These are phyloP conservation scores for Aspergillus diversus DNA, from an alignment of 495 filamentous ascomycete genomes.

Conservation along the genomic window DNA sequence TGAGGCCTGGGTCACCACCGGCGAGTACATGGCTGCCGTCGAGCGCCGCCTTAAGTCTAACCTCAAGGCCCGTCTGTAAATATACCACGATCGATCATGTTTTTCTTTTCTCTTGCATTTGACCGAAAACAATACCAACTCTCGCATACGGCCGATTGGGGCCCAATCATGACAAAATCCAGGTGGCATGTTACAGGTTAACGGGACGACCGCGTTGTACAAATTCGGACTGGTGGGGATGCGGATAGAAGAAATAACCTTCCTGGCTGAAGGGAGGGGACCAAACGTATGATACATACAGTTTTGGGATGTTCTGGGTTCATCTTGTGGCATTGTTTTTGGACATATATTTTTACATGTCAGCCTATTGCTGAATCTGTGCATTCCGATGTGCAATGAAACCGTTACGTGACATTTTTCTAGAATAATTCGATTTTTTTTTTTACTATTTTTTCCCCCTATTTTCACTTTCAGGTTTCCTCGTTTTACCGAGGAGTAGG, in stretches of 20 bases:
- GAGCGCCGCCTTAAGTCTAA: conserved; percentile 78
- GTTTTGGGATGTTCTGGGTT: conserved; percentile 7
- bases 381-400: conserved; percentile 8
- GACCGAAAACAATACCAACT: conserved; percentile 21
- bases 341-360: background rate
- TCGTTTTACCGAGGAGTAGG: background rate
- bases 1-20: conserved; percentile 84
- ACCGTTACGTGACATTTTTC: background rate
- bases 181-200: conserved; percentile 12
- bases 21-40: conserved; percentile 85
- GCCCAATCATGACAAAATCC: conserved; percentile 8
- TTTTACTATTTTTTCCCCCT: background rate
- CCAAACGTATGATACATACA: background rate
- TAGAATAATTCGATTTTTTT: conserved; percentile 11
- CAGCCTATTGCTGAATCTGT: background rate
- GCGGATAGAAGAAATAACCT: background rate
- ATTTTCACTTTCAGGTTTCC: background rate
- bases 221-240: conserved; percentile 20
- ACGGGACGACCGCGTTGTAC: conserved; percentile 22
- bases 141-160: conserved; percentile 18
- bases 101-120: conserved; percentile 18
- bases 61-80: conserved; percentile 54
- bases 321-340: background rate
- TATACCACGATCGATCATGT: conserved; percentile 19
- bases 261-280: conserved; percentile 5